These are phyloP conservation scores for Sungouiella thailandica DNA, from an alignment of 805 yeast species.

Conservation along the genomic window DNA sequence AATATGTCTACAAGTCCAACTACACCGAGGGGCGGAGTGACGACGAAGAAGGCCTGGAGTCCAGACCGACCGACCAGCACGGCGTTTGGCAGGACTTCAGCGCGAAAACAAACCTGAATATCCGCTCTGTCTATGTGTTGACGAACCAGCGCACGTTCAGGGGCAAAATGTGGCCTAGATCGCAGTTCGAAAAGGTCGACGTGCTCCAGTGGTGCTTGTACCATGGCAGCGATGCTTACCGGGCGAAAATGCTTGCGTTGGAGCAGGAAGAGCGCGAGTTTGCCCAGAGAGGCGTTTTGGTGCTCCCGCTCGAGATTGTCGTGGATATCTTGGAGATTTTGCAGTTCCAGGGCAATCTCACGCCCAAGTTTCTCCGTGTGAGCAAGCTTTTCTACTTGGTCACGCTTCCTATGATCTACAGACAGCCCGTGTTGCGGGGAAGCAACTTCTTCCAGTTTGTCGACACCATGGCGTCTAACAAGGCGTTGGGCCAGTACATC, in stretches of 20 bases:
- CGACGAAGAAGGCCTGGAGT: conserved; percentile 8
- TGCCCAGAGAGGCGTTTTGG: conserved; percentile 16
- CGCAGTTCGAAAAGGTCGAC: conserved; percentile 48
- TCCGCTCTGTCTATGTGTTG: conserved; percentile 31
- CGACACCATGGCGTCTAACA: conserved; percentile 52
- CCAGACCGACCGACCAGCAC: conserved; percentile 5
- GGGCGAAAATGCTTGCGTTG: conserved; percentile 11
- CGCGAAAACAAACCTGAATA: conserved; percentile 21
- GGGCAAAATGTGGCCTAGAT: conserved; percentile 43
- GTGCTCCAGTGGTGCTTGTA: conserved; percentile 34
- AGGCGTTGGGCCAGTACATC: conserved; percentile 55
- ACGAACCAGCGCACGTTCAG: conserved; percentile 16
- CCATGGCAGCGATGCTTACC: conserved; percentile 19
- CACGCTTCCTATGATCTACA: conserved; percentile 63
- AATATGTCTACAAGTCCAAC: conserved; percentile 56
- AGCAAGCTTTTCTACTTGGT: conserved; percentile 56
- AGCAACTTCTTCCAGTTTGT: conserved; percentile 71
- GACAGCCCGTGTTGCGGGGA: conserved; percentile 57
- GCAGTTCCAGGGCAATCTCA: conserved; percentile 23
- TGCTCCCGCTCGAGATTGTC: conserved; percentile 34
- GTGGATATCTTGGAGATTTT: conserved; percentile 28
- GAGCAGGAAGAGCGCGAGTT: conserved; percentile 8
- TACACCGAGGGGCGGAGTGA: conserved; percentile 19
- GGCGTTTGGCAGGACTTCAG: conserved; percentile 24
- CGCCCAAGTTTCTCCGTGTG: conserved; percentile 53